A percentile compares a stretch with the other conserved stretches of the same genome.
Evolutionary conservation across 306 rosid genomes (phyloP).

Genomic region (Parietaria judaica): DNA sequence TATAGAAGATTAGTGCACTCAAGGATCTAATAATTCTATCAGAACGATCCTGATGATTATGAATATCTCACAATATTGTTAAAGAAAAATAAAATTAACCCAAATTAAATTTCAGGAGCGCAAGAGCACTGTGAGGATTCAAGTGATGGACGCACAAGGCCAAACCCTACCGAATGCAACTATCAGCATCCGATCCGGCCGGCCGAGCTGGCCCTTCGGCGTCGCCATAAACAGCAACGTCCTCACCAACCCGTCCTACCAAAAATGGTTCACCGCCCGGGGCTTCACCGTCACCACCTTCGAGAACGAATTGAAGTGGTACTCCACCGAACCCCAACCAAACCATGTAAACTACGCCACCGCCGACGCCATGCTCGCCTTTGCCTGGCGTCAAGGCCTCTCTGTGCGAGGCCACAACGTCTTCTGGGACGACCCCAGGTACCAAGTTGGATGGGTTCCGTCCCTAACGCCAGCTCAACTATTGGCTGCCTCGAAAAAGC

Average conservation of each 20-base stretch:
- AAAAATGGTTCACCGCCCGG: slow-evolving; percentile 55
- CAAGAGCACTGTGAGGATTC: slow-evolving; percentile 38
- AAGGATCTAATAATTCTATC: no score
- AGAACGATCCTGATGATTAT: no score
- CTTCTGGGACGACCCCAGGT: slow-evolving; percentile 52
- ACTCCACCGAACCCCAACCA: slow-evolving; percentile 30
- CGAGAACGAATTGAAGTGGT: slow-evolving; percentile 85
- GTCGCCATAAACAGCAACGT: slow-evolving; percentile 45
- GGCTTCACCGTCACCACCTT: slow-evolving; percentile 60
- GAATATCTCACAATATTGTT: no score
- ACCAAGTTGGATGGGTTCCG: slow-evolving; percentile 42
- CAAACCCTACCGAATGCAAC: slow-evolving; percentile 42
- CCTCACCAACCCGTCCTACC: slow-evolving; percentile 42
- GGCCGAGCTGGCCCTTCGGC: slow-evolving; percentile 43
- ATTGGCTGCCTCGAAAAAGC: slow-evolving; percentile 21
- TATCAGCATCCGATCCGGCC: slow-evolving; percentile 21
- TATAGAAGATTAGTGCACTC: no score
- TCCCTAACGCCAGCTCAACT: slow-evolving; percentile 35
- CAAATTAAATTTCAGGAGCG: slow-evolving; percentile 27
- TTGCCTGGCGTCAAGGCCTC: slow-evolving; percentile 33
- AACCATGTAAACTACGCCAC: slow-evolving; percentile 40
- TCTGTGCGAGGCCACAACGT: slow-evolving; percentile 65
- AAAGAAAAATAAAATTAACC: no score
- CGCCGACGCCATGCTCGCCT: slow-evolving; percentile 50
- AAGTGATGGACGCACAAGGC: slow-evolving; percentile 43